phyloP scores from a whole-genome alignment of 495 filamentous ascomycete species.

The Letharia lupina region DNA sequence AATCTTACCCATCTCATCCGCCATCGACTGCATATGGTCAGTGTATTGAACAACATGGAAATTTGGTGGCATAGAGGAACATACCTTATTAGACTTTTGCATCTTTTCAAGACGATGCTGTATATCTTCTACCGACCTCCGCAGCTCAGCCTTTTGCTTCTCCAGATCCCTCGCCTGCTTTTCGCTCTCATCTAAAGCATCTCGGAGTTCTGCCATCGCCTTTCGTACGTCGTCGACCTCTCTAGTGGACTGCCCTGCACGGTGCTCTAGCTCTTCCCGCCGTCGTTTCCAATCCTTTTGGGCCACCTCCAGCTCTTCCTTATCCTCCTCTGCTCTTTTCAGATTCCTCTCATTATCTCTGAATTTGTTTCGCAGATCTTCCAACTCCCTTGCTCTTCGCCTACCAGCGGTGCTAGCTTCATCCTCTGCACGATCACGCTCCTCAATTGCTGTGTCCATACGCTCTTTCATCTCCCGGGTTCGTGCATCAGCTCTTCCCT shows the following conservation, averaged over 20 bases:
- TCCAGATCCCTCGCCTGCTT: constrained; percentile 72
- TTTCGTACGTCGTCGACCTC: constrained; percentile 67
- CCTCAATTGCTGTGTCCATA: constrained; percentile 82
- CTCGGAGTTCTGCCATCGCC: constrained; percentile 70
- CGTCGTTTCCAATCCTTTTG: constrained; percentile 66
- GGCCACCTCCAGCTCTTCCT: constrained; percentile 57
- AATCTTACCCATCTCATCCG: constrained; percentile 38
- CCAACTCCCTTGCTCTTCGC: constrained; percentile 68
- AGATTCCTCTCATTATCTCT: constrained; percentile 74
- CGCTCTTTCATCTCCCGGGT: constrained; percentile 80
- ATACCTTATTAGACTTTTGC: constrained; percentile 57
- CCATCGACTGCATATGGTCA: constrained; percentile 33
- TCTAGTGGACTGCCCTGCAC: constrained; percentile 54
- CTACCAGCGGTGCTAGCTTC: constrained; percentile 72
- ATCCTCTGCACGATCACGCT: constrained; percentile 87
- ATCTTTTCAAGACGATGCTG: constrained; percentile 69
- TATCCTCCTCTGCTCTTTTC: constrained; percentile 57
- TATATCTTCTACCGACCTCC: constrained; percentile 67
- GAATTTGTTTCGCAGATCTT: constrained; percentile 70
- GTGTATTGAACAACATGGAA: neutral
- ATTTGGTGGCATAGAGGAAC: neutral
- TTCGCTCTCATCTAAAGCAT: constrained; percentile 79
- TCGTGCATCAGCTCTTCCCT: constrained; percentile 68
- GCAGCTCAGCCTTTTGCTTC: constrained; percentile 67
- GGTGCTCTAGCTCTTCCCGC: constrained; percentile 64